These are phyloP conservation scores for Solanum tacnaense DNA, from an alignment of 257 asterid species.

Conservation along the genomic window DNA sequence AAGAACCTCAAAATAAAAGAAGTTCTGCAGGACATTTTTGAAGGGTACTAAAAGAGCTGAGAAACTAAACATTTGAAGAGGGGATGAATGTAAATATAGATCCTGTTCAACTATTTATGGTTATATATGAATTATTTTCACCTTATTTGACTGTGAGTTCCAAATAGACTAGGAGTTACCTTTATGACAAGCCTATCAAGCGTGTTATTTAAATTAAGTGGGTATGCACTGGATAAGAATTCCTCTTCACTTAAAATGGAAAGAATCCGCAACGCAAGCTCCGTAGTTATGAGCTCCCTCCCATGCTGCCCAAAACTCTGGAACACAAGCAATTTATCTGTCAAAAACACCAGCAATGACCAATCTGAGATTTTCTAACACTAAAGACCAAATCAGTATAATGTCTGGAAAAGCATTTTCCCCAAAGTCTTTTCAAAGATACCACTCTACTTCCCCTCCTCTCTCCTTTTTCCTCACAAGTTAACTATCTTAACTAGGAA, in stretches of 20 bases:
- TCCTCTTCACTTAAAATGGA: conserved; percentile 94
- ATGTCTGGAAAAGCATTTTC: not conserved
- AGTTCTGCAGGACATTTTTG: not conserved
- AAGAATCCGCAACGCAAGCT: conserved; percentile 81
- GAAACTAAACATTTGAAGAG: not conserved
- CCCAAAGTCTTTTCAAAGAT: conserved; percentile 1
- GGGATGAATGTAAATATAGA: not conserved
- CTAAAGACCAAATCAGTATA: conserved; percentile 25
- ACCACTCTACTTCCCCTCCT: not conserved
- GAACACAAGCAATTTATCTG: conserved; percentile 99
- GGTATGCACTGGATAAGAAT: conserved; percentile 67
- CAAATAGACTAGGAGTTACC: conserved; percentile 29
- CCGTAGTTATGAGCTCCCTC: conserved; percentile 96
- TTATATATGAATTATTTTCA: not conserved
- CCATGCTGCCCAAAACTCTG: conserved; percentile 99
- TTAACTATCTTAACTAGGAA: not conserved
- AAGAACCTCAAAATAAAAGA: not conserved
- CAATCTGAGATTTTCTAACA: conserved; percentile 71
- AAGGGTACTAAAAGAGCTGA: not conserved
- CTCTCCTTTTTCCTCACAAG: conserved; percentile 5
- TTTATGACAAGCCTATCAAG: conserved; percentile 77
- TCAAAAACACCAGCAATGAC: conserved; percentile 84
- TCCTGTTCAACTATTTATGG: not conserved
- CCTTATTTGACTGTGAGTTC: not conserved
- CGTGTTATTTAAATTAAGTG: conserved; percentile 44